These are phyloP conservation scores for Tolypocladium album DNA, from an alignment of 2,329 filamentous ascomycete species.

Conservation along the genomic window DNA sequence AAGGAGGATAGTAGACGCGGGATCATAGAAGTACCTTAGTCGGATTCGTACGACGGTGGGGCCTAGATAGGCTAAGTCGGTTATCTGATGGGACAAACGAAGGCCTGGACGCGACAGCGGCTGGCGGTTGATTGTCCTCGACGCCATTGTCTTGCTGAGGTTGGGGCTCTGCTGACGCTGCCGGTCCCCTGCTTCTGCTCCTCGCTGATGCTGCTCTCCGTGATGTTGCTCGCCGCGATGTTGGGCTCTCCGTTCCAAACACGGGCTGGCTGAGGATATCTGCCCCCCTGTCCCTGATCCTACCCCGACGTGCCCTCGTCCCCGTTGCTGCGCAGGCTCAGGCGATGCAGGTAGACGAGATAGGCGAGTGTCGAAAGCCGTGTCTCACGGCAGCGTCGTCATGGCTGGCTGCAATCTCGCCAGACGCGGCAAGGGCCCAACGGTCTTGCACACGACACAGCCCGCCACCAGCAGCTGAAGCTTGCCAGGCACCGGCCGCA, in stretches of 20 bases:
- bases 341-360: neutral
- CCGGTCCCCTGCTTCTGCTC: too few species aligned
- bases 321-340: neutral
- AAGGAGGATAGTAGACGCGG: neutral
- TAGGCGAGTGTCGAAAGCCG: neutral
- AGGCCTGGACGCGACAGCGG: neutral
- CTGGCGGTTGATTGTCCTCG: neutral
- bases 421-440: neutral
- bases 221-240: too few species aligned
- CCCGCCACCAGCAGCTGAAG: neutral
- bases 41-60: neutral
- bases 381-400: neutral
- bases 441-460: neutral
- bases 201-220: too few species aligned
- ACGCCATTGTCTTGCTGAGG: neutral
- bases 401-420: too few species aligned
- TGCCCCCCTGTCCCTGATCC: too few species aligned
- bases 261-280: too few species aligned
- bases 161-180: neutral
- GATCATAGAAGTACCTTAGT: neutral
- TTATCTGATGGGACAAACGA: neutral
- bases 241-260: too few species aligned
- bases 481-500: neutral
- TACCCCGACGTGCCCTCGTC: neutral
- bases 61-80: neutral